A percentile compares a stretch with the other conserved stretches of the same genome.
Conservation (phyloP, 2,329 filamentous ascomycete genomes). For the Talaromyces amestolkiae region DNA sequence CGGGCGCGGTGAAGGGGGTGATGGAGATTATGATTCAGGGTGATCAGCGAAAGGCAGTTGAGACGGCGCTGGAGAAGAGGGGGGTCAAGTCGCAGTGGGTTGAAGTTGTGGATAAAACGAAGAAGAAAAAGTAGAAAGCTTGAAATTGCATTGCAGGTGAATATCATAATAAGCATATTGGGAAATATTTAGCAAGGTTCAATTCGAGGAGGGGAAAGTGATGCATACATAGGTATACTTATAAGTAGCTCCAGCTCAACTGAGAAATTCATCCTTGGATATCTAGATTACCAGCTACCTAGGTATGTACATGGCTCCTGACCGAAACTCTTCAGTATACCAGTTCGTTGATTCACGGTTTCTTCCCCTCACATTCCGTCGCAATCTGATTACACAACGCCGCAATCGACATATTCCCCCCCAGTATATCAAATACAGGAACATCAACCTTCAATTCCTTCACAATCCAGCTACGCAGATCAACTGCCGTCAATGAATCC, state of each 20-base stretch:
- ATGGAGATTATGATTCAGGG: constrained; percentile 69
- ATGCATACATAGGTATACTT: neutral
- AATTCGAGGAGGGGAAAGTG: neutral
- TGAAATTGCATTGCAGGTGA: neutral
- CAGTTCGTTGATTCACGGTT: neutral
- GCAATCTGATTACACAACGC: neutral
- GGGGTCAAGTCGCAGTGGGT: constrained; percentile 61
- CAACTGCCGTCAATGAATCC: neutral
- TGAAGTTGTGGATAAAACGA: constrained; percentile 65
- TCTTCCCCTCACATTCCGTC: neutral
- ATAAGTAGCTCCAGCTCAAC: neutral
- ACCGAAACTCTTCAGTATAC: neutral
- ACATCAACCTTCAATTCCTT: neutral
- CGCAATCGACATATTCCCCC: neutral
- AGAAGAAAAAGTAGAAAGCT: constrained; percentile 57
- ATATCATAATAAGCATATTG: neutral
- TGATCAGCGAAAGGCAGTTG: constrained; percentile 60
- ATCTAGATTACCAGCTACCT: neutral
- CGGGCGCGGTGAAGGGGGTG: constrained; percentile 61
- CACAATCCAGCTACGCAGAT: constrained; percentile 14
- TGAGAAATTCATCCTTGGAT: neutral
- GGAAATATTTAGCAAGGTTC: neutral
- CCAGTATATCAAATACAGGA: neutral
- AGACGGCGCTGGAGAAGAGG: constrained; percentile 58
- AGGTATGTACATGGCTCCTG: neutral